Base-by-base conservation (phyloP, 768 basidiomycete genomes). In the Lactarius vividus region DNA sequence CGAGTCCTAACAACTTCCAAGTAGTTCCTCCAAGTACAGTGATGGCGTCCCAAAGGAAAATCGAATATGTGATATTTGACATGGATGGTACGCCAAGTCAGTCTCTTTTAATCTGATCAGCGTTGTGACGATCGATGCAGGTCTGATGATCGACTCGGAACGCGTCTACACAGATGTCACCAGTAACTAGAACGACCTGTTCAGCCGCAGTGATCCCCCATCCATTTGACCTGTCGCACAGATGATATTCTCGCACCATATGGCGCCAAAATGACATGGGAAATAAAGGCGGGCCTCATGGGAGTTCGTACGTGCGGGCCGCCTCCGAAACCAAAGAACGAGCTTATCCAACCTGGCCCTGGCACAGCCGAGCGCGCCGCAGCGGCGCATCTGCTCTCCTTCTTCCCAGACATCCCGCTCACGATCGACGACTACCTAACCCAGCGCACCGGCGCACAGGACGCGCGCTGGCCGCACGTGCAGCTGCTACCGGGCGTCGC, bases 221-320 rank as follows among this genome's bases (percentile, higher is more conserved):
- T 49, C 39, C 33, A 62, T 26, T 23, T 65, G 69, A 26, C 62
- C 59, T 37, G 64, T 56, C 56, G 58, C 62, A 59, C 71, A 89
- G 91, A 94, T 77, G 81, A 85, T 31, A 87, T 93, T 59, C 84
- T 96, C 23, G 84, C 80, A 20, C 81, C 79, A 13, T 87, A 88
- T 71, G 91, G 90, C 31, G 87, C 85, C 67, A 77, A 84, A 68
- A 91, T 94, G 88, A 90, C 89, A 3, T 93, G 91, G 91, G 88
- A 91, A 63, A 91, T 94, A 64, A 93, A 94, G 73, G 87, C 89
- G n/a, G 89, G 88, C 0, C 84, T 89, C 64, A 94, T 94, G 92
- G 92, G 92, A 62, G 91, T 89, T 80, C 84, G 92, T 91, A 57
- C 62, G 80, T 74, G 53, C 26, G 57, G n/a, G 37, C 23, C 55